phyloP scores from a whole-genome alignment of 2,329 filamentous ascomycete genomes.

The Geosmithia putterillii region DNA sequence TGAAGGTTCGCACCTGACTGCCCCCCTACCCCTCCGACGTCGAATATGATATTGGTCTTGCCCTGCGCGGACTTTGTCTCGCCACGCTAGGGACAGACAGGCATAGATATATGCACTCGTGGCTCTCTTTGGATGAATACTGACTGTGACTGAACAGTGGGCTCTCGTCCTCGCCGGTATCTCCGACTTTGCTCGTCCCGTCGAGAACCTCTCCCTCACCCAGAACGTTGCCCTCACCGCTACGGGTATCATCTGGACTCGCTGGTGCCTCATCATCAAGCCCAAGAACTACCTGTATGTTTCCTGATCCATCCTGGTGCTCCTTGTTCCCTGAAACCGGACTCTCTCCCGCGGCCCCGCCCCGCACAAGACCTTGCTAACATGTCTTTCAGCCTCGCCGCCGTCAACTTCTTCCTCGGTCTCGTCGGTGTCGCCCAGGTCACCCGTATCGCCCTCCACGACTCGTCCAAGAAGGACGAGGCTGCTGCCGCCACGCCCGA shows the following conservation, averaged over 20 bases:
- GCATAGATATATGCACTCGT: no score
- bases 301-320: background rate
- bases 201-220: conserved; percentile 82
- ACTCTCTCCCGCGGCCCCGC: background rate
- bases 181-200: conserved; percentile 82
- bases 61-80: no score
- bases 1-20: conserved; percentile 44
- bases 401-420: conserved; percentile 97
- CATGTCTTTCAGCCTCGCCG: conserved; percentile 51
- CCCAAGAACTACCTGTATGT: conserved; percentile 80
- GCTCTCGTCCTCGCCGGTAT: conserved; percentile 83
- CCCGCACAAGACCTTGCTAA: background rate
- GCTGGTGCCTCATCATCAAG: conserved; percentile 96
- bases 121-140: background rate
- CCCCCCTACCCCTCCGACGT: no score
- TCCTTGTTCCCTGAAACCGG: background rate
- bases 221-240: conserved; percentile 84
- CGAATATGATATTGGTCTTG: no score
- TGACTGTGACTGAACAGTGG: conserved; percentile 58
- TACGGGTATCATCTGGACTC: conserved; percentile 93
- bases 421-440: conserved; percentile 76
- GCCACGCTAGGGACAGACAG: no score
- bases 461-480: conserved; percentile 44
- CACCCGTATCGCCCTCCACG: conserved; percentile 59
- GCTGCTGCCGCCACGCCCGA: conserved; percentile 3